Evolutionary conservation across 371 early-diverging fungal species (phyloP).

Genomic region (Chytridium lagenaria): DNA sequence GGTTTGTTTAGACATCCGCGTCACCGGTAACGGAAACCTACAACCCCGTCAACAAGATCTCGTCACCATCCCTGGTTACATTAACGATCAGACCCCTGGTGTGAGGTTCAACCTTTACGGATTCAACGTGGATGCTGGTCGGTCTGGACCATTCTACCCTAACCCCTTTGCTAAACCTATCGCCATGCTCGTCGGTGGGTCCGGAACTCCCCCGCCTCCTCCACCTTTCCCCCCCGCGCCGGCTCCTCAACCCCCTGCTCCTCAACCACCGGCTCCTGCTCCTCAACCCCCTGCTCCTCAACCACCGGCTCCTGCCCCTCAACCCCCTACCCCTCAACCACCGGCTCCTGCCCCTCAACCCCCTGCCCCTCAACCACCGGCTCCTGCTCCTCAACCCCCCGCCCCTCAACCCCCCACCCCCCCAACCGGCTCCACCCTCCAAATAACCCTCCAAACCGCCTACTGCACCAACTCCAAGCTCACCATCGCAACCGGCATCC

Average conservation of each 20-base stretch:
- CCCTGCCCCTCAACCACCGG: neutral
- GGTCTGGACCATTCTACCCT: neutral
- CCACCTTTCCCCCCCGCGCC: too few relatives aligned
- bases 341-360: neutral
- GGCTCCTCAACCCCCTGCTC: too few relatives aligned
- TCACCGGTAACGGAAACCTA: neutral
- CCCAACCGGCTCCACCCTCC: neutral
- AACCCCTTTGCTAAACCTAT: neutral
- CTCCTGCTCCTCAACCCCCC: constrained; percentile 1
- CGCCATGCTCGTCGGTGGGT: neutral
- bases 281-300: too few relatives aligned
- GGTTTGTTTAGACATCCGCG: too few relatives aligned
- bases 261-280: too few relatives aligned
- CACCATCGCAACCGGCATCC: neutral
- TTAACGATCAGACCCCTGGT: neutral
- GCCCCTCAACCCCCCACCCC: neutral
- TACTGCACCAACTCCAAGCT: neutral
- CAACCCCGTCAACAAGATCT: neutral
- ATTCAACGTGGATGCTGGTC: neutral
- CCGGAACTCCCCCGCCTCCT: neutral
- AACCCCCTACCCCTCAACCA: too few relatives aligned
- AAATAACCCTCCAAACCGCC: neutral
- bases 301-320: neutral
- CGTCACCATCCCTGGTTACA: neutral
- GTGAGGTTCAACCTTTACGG: neutral